These are phyloP conservation scores for Rhodamnia rubescens DNA, from an alignment of 345 rosid genomes.

Conservation along the genomic window DNA sequence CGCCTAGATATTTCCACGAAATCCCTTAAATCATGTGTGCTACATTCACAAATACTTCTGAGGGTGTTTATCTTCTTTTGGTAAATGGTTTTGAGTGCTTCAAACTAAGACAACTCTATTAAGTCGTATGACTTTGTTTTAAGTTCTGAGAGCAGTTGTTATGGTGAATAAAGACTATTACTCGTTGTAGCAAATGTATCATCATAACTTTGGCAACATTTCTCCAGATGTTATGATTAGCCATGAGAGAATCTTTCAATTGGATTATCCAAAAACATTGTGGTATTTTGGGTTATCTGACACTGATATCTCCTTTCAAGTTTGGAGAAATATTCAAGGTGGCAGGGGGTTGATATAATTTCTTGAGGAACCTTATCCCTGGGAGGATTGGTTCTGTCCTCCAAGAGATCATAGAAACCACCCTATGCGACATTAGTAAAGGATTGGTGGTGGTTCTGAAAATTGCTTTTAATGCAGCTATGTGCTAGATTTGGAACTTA, in stretches of 20 bases:
- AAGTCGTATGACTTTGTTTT: background rate
- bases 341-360: background rate
- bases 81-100: background rate
- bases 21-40: background rate
- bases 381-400: background rate
- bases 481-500: background rate
- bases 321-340: background rate
- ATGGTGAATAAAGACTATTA: background rate
- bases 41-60: background rate
- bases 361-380: background rate
- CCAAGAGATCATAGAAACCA: background rate
- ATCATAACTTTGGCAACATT: background rate
- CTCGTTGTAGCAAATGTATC: accelerated
- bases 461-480: background rate
- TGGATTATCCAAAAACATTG: background rate
- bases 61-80: background rate
- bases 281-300: background rate
- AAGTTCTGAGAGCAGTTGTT: background rate
- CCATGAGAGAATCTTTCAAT: background rate
- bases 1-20: background rate
- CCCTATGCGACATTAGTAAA: background rate
- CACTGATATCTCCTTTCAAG: background rate
- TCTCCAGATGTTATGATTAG: background rate
- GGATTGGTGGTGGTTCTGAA: background rate
- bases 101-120: background rate